Percentiles rank a stretch among this genome's conserved stretches.
Conservation (phyloP, 1,139 yeast genomes). For the Saccharomycopsis hybrid region DNA sequence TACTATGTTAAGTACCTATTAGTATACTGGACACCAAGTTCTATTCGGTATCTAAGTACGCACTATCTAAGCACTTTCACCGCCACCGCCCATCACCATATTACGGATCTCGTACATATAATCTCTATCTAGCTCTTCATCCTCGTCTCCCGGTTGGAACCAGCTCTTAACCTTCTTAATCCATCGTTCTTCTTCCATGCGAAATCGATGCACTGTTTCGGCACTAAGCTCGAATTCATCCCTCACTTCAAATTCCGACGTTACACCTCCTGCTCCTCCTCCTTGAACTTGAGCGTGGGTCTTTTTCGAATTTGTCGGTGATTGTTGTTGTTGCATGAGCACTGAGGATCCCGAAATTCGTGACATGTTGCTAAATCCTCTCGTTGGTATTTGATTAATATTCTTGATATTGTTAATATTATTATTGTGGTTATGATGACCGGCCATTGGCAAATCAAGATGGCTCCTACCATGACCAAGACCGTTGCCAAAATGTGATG, state of each 20-base stretch:
- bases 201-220: conserved; percentile 37
- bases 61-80: too few relatives aligned
- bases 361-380: conserved; percentile 9
- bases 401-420: not conserved
- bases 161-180: conserved; percentile 44
- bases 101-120: conserved; percentile 49
- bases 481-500: too few relatives aligned
- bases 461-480: too few relatives aligned
- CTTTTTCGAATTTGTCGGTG: not conserved
- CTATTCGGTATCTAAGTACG: too few relatives aligned
- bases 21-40: too few relatives aligned
- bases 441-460: too few relatives aligned
- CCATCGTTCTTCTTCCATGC: conserved; percentile 47
- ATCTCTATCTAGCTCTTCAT: conserved; percentile 30
- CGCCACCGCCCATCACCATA: conserved; percentile 38
- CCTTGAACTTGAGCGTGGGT: conserved; percentile 5
- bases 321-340: conserved; percentile 3
- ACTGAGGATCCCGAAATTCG: not conserved
- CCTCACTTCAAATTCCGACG: conserved; percentile 26
- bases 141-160: conserved; percentile 39
- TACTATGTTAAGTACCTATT: too few relatives aligned
- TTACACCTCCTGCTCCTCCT: too few relatives aligned
- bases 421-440: too few relatives aligned
- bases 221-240: conserved; percentile 40
- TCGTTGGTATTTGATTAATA: not conserved